Evolutionary conservation across 164 flowering plant species (phyloP), one percentile per base, ranked within the genome.

Genomic region (Hamamelis virginiana): DNA sequence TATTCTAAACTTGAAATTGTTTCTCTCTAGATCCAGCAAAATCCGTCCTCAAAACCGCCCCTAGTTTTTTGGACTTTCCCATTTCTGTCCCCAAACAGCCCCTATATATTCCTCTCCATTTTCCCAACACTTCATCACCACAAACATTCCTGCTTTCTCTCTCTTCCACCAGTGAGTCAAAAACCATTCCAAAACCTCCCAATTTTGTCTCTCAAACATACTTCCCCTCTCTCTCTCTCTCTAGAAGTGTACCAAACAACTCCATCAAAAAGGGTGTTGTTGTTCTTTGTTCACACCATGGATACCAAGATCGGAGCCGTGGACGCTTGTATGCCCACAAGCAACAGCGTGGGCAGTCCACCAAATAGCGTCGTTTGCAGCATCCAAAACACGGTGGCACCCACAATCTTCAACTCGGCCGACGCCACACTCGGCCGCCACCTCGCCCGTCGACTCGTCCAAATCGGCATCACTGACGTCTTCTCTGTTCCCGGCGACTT

Each of bases 401-500:
- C 83, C 3, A 43, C 79, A 22, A 22, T 38, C 0, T 0, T 80
- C 21, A 58, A 43, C 62, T 41, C 78, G 14, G 5, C 78, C 52
- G 92, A 88, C 4, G 70, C 94, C 25, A 91, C 95, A 0, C 85
- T 93, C 8, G 98, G 98, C 65, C 84, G 96, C 74, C 94, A 94
- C 86, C 59, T 94, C 15, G 98, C 97, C 14, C 89, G 96, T 41
- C 90, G 98, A 9, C 87, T 94, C 25, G 97, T 89, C 41, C 82
- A 91, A 69, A 64, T 89, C 53, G 97, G 97, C 60, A 87, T 81
- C 66, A 78, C 72, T 28, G 96, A 89, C 63, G 86, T 94, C 41
- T 94, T 94, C 86, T 69, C 94, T 33, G 98, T 94, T 25, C 97
- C 98, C 51, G 98, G 98, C 0, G 98, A 94, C 71, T 94, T 91